Base-by-base conservation (phyloP, 2,329 filamentous ascomycete species). In the Colletotrichum sp. region DNA sequence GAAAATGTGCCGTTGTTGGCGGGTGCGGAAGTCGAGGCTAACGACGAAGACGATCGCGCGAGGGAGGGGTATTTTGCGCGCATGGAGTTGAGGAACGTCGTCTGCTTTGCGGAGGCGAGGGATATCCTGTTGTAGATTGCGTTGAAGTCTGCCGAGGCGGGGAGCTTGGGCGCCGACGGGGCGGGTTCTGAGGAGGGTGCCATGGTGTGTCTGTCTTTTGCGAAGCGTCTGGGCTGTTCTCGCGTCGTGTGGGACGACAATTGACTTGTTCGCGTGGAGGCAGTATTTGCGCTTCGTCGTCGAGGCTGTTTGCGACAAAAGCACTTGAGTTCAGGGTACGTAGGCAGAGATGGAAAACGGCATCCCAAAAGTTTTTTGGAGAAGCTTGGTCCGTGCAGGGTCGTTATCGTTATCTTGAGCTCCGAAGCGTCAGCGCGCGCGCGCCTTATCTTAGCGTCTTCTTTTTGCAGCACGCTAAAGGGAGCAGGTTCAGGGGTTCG, bases 101-200 rank as follows among this genome's bases (percentile, higher is more conserved):
- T 79, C 72, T 83, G 83, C 12, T 82, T 81, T 68, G 86, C 78
- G 52, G 85, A 78, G 78, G 84, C 81, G 68, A 88, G 82, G 72
- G 85, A 83, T 72, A 88, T 84, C 75, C 82, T 82, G 83, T 88
- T 88, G 75, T 85, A 81, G 65, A 86, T 78, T 71, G 84, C 80
- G 78, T 83, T 83, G 80, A 81, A 82, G 79, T 87, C 81, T 71
- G 83, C 78, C 28, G 85, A 84, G 64, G 84, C 80, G 64, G 86
- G 85, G 64, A 78, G 71, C 24, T 67, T 71, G 66, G 71, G 75
- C 61, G 72, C 60, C 84, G 80, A 72, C 61, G 12, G 13, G 32
- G 24, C 16, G 55, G 24, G 24, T 24, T 34, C 32, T 21, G 57
- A 43, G 52, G 36, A 18, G 24, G 39, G 43, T 30, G 65, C 65